Evolutionary conservation across 768 basidiomycete species (phyloP).

Genomic region (Inosperma sp.): DNA sequence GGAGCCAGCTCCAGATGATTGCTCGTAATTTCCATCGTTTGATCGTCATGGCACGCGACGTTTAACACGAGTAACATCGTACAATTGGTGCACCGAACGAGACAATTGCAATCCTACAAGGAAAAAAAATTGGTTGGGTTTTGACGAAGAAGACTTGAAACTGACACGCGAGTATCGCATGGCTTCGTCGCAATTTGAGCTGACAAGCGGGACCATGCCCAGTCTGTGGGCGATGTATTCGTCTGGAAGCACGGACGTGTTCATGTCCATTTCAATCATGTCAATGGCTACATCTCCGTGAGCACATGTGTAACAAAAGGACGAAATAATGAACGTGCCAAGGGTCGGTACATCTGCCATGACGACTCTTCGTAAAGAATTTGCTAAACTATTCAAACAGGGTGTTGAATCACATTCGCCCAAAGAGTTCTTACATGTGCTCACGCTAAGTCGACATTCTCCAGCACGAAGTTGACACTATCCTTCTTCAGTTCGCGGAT

Average conservation of each 20-base stretch:
- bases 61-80: constrained; percentile 79
- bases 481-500: constrained; percentile 84
- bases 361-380: constrained; percentile 88
- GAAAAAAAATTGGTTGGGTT: background rate
- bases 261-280: constrained; percentile 87
- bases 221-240: constrained; percentile 96
- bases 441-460: constrained; percentile 95
- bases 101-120: constrained; percentile 87
- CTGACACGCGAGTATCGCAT: constrained; percentile 74
- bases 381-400: constrained; percentile 93
- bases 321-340: constrained; percentile 49
- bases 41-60: constrained; percentile 65
- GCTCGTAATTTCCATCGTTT: constrained; percentile 83
- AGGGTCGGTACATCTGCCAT: constrained; percentile 97
- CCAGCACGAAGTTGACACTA: constrained; percentile 84
- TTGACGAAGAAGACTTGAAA: constrained; percentile 13
- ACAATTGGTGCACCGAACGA: constrained; percentile 79
- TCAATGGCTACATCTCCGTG: constrained; percentile 70
- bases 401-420: too few relatives aligned
- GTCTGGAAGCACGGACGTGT: constrained; percentile 91
- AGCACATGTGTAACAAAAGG: constrained; percentile 9
- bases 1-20: constrained; percentile 69
- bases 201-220: constrained; percentile 88
- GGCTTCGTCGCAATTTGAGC: constrained; percentile 82
- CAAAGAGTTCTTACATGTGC: constrained; percentile 27